A percentile compares a stretch with the other conserved stretches of the same genome.
These are phyloP conservation scores for Selaginella tamariscina DNA, from an alignment of 75 land plant species.

Conservation along the genomic window DNA sequence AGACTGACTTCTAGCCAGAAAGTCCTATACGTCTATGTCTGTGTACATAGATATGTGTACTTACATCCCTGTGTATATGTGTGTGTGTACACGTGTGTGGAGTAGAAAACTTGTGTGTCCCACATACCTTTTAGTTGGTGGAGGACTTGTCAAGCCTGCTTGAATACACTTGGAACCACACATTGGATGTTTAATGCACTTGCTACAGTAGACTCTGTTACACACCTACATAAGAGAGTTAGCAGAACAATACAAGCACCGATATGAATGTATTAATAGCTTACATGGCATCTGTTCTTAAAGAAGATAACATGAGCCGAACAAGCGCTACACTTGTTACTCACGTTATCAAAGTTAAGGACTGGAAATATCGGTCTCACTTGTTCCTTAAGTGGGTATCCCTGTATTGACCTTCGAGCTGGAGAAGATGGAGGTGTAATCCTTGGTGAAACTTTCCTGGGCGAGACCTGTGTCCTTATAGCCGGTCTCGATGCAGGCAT, in stretches of 20 bases:
- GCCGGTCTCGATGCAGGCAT: neutral
- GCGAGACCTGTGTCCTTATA: neutral
- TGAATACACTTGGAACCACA: neutral
- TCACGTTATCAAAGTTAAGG: neutral
- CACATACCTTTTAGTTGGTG: neutral
- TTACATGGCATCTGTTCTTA: neutral
- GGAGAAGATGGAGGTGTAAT: neutral
- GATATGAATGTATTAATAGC: neutral
- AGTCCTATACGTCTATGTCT: no score
- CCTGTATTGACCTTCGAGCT: neutral
- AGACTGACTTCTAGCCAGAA: no score
- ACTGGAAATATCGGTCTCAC: neutral
- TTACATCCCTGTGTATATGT: no score
- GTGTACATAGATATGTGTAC: no score
- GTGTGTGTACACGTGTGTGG: no score
- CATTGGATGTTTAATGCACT: neutral
- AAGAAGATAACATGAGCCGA: neutral
- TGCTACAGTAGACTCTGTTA: neutral
- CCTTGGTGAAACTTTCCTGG: neutral
- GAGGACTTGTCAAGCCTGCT: neutral
- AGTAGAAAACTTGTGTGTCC: no score
- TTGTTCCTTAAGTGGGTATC: neutral
- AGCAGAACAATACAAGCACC: neutral
- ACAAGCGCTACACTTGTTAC: neutral
- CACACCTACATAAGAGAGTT: neutral